A percentile compares a stretch with the other conserved stretches of the same genome.
These are phyloP conservation scores for Pythium aristosporum DNA, from an alignment of 352 stramenopile species.

Conservation along the genomic window DNA sequence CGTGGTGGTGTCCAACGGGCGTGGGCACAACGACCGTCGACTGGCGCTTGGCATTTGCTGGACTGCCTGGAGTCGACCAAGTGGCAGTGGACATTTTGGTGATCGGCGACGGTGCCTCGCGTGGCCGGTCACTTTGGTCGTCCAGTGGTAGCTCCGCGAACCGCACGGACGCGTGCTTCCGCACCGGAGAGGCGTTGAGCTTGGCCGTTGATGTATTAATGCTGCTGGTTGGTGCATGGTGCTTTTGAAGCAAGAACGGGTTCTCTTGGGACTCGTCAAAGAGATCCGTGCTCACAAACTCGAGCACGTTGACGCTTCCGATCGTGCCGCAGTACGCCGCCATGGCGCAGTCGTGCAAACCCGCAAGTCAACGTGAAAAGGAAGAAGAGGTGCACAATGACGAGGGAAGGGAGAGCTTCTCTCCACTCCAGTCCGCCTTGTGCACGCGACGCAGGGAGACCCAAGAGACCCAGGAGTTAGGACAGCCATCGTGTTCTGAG, in stretches of 20 bases:
- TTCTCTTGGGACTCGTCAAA: constrained; percentile 78
- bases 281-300: constrained; percentile 67
- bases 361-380: neutral
- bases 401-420: neutral
- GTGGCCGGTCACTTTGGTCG: constrained; percentile 22
- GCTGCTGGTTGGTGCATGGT: neutral
- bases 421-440: too few relatives aligned
- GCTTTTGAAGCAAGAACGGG: constrained; percentile 48
- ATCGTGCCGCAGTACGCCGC: constrained; percentile 60
- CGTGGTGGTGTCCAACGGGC: neutral
- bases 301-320: constrained; percentile 64
- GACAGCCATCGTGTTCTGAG: too few relatives aligned
- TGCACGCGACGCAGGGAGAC: too few relatives aligned
- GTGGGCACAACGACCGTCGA: constrained; percentile 9
- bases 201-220: neutral
- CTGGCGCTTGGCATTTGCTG: constrained; percentile 13
- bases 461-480: too few relatives aligned
- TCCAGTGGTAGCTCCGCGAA: constrained; percentile 41
- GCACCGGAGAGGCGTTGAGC: neutral
- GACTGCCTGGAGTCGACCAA: constrained; percentile 1
- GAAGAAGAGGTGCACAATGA: too few relatives aligned
- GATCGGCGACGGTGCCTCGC: neutral
- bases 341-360: neutral
- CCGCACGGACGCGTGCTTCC: constrained; percentile 17
- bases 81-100: neutral